These are phyloP conservation scores for Trichosanthes cucumerina DNA, from an alignment of 306 rosid genomes.

Conservation along the genomic window DNA sequence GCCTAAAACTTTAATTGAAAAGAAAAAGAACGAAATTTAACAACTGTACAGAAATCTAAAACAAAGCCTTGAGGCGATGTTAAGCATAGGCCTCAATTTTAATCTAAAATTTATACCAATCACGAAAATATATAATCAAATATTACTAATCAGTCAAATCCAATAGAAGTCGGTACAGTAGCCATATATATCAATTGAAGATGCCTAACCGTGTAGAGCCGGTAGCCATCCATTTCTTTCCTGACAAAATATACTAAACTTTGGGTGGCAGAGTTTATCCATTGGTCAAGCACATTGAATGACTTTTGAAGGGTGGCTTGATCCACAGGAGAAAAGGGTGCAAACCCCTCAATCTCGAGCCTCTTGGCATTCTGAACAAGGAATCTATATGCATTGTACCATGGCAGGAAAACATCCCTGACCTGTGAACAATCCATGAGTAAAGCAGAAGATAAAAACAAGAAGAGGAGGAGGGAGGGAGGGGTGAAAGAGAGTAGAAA, in stretches of 20 bases:
- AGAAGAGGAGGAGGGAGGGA: background rate
- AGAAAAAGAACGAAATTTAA: background rate
- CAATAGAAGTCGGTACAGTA: background rate
- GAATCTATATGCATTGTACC: slow-evolving; percentile 96
- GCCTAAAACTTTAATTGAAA: background rate
- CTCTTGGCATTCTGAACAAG: slow-evolving; percentile 93
- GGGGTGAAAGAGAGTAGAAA: background rate
- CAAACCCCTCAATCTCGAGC: slow-evolving; percentile 78
- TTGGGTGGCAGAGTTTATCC: slow-evolving; percentile 96
- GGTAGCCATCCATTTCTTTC: slow-evolving; percentile 83
- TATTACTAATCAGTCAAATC: background rate
- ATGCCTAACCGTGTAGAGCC: slow-evolving; percentile 71
- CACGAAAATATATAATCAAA: background rate
- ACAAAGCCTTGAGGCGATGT: background rate
- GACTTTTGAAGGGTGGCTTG: slow-evolving; percentile 60
- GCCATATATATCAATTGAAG: background rate
- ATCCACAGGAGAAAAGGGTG: slow-evolving; percentile 52
- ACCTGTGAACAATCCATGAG: slow-evolving; percentile 34
- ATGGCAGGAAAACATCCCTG: slow-evolving; percentile 91
- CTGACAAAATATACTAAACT: slow-evolving; percentile 84
- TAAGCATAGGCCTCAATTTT: background rate
- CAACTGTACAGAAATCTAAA: background rate
- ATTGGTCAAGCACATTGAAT: slow-evolving; percentile 90
- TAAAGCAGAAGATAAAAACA: background rate
- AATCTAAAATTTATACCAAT: background rate